These are phyloP conservation scores for Triticum urartu DNA, from an alignment of 176 grass and related monocot genomes.

Conservation along the genomic window DNA sequence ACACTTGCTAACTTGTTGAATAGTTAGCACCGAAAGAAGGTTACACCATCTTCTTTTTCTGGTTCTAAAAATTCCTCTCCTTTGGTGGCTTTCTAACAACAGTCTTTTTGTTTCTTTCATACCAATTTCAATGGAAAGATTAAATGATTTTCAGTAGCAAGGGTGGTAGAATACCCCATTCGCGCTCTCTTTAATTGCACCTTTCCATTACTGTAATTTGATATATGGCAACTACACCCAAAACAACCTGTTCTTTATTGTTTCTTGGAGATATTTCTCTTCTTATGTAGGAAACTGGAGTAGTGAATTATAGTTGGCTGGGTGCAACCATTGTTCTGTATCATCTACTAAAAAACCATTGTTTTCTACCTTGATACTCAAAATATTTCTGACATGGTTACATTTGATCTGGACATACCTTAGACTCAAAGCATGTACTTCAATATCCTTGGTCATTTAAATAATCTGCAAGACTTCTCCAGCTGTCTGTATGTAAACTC, in stretches of 20 bases:
- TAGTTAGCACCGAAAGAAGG: not conserved
- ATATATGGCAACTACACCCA: not conserved
- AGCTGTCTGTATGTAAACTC: not conserved
- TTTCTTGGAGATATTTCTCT: not conserved
- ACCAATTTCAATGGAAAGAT: not conserved
- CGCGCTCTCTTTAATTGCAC: not conserved
- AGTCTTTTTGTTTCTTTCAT: not conserved
- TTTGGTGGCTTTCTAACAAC: not conserved
- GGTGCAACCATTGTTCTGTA: not conserved
- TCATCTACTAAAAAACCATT: not conserved
- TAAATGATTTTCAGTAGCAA: not conserved
- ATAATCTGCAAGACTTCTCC: not conserved
- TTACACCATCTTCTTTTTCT: not conserved
- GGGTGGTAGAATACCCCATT: not conserved
- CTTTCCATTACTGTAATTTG: not conserved
- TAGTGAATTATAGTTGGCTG: not conserved
- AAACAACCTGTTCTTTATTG: not conserved
- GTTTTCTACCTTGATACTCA: not conserved
- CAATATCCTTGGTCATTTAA: not conserved
- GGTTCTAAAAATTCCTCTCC: not conserved
- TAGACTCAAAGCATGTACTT: not conserved
- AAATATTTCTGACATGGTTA: not conserved
- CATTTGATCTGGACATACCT: not conserved
- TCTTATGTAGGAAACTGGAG: not conserved
- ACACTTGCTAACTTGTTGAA: not conserved